Evolutionary conservation across 2,329 filamentous ascomycete species (phyloP).

Genomic region (Metarhizium rileyi): DNA sequence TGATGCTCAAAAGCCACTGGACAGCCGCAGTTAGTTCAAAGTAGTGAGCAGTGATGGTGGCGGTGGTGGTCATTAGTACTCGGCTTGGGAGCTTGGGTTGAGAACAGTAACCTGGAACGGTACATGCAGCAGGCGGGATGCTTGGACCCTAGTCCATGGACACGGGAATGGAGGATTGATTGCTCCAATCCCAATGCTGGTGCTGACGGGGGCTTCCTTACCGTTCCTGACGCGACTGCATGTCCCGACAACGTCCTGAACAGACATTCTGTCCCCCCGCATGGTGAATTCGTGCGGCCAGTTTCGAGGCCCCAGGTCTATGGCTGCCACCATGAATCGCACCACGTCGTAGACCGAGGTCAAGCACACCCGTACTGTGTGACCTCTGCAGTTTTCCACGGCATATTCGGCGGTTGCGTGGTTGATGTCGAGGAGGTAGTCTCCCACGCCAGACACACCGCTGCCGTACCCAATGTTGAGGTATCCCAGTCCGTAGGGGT

Average conservation of each 20-base stretch:
- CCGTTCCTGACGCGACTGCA: conserved; percentile 40
- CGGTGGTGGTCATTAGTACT: too few relatives aligned
- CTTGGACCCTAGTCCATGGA: not conserved
- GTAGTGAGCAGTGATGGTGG: too few relatives aligned
- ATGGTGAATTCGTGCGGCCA: conserved; percentile 65
- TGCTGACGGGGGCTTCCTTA: conserved; percentile 16
- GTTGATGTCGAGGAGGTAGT: conserved; percentile 56
- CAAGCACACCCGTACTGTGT: conserved; percentile 49
- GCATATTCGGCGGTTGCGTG: conserved; percentile 50
- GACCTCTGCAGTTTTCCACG: conserved; percentile 38
- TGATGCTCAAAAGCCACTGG: conserved; percentile 31
- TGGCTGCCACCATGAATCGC: conserved; percentile 58
- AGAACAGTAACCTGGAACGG: too few relatives aligned
- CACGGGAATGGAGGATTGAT: not conserved
- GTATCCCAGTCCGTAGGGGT: conserved; percentile 52
- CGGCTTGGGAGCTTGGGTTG: too few relatives aligned
- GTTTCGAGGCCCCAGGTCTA: conserved; percentile 47
- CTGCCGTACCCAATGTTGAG: conserved; percentile 49
- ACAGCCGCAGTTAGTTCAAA: conserved; percentile 11
- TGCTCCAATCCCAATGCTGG: not conserved
- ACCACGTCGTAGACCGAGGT: conserved; percentile 63
- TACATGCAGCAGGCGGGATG: too few relatives aligned
- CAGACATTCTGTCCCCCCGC: conserved; percentile 54
- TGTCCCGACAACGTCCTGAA: conserved; percentile 46
- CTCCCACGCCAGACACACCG: conserved; percentile 45